Evolutionary conservation across 768 basidiomycete species (phyloP).

Genomic region (Leccinum imitatum): DNA sequence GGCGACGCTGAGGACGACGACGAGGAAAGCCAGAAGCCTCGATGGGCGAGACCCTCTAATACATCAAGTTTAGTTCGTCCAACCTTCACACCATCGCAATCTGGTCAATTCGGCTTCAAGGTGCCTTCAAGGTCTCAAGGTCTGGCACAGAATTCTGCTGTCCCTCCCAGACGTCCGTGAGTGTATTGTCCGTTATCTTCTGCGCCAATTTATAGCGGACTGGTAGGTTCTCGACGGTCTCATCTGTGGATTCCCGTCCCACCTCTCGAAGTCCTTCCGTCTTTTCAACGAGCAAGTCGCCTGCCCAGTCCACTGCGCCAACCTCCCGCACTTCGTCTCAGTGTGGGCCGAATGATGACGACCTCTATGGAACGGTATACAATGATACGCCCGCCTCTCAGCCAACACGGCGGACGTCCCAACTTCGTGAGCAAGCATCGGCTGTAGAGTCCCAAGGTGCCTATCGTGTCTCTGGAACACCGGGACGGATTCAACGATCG

Average conservation of each 20-base stretch:
- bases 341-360: background rate
- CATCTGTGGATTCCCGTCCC: background rate
- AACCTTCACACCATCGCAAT: background rate
- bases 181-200: background rate
- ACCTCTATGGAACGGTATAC: background rate
- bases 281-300: background rate
- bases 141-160: no score
- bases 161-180: no score
- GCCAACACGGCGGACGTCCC: background rate
- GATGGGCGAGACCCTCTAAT: no score
- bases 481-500: no score
- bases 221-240: background rate
- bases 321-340: background rate
- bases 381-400: background rate
- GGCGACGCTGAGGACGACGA: no score
- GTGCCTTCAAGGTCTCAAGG: background rate
- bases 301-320: background rate
- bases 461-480: no score
- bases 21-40: no score
- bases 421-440: background rate
- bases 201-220: no score
- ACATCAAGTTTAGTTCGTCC: background rate
- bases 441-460: background rate
- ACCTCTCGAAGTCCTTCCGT: background rate
- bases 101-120: background rate